Base-by-base conservation (phyloP, 768 basidiomycete genomes). In the Agrocybe praecox region DNA sequence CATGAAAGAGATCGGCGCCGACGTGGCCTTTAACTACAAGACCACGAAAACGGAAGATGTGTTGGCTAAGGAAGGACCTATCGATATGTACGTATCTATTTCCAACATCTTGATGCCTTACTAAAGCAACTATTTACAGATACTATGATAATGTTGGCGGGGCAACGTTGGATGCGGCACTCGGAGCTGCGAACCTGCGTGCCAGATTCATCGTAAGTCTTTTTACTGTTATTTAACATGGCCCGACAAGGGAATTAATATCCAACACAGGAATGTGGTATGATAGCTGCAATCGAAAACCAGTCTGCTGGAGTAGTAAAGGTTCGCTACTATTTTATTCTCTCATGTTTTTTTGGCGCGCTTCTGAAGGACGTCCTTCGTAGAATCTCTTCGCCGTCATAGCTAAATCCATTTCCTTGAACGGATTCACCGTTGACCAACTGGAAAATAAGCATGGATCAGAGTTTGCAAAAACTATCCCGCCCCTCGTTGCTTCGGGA, bases 11-110 rank as follows among this genome's bases (percentile, higher is more conserved):
- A 60, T 88, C 17, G 89, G 88, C 0, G 83, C 83, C 0, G 88
- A 91, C 61, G 77, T 86, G 7, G 82, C 78, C 0, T 89, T 89
- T 74, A 89, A 90, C 69, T 90, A 88, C 71, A 88, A 91, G 76
- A 89, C 78, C 0, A 72, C 73, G 0, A 72, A 72, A 47, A 82
- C 80, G 0, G 63, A 62, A 0, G 80, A 85, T 12, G 72, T 87
- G 3, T 72, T 92, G 36, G 62, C 67, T 58, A 77, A 76, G 59
- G 77, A 89, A 59, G 87, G 87, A 0, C 77, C 77, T 5, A 70
- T 81, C 40, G 72, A 81, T 49, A 67, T 77, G 74, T 78, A 61
- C 44, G 49, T 73, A 9, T 9, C 26, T 29, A 5, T 29, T 29
- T 29, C 26, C 26, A 9, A n/a, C n/a, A n/a, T n/a, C n/a, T n/a